These are phyloP conservation scores for Cenchrus americanus DNA, from an alignment of 176 grass and related monocot species.

Conservation along the genomic window DNA sequence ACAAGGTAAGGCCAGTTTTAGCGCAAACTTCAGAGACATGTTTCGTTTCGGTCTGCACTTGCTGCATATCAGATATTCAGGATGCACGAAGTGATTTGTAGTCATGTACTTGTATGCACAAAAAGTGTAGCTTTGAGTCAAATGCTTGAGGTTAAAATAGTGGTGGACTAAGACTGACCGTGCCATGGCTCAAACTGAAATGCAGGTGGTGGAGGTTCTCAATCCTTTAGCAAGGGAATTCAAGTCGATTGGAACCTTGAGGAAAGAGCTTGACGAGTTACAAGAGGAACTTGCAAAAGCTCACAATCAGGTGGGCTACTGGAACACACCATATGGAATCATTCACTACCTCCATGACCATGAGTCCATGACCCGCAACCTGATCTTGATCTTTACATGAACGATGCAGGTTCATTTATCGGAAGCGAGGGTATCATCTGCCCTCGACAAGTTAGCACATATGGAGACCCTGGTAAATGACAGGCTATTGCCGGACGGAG, in stretches of 20 bases:
- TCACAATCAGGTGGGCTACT: constrained; percentile 71
- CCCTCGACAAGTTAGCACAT: constrained; percentile 75
- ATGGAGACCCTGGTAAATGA: constrained; percentile 88
- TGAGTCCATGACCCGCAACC: background rate
- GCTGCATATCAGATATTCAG: background rate
- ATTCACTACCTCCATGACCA: background rate
- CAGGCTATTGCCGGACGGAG: constrained; percentile 54
- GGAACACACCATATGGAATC: background rate
- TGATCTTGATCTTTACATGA: constrained; percentile 30
- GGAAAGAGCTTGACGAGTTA: constrained; percentile 81
- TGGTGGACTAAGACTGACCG: background rate
- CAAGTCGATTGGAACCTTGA: constrained; percentile 88
- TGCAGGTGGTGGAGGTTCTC: constrained; percentile 88
- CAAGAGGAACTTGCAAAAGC: constrained; percentile 73
- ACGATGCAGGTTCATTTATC: constrained; percentile 71
- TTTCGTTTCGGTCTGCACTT: background rate
- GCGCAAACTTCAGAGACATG: background rate
- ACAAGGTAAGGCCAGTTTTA: constrained; percentile 58
- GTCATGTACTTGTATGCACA: background rate
- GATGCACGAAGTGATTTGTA: background rate
- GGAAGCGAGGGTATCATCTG: constrained; percentile 69
- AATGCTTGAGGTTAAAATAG: background rate
- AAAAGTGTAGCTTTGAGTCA: background rate
- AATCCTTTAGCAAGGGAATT: constrained; percentile 91
- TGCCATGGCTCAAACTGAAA: constrained; percentile 16